Evolutionary conservation across 805 yeast species (phyloP), one percentile per base, ranked within the genome.

Genomic region (Zygosaccharomyces bisporus): DNA sequence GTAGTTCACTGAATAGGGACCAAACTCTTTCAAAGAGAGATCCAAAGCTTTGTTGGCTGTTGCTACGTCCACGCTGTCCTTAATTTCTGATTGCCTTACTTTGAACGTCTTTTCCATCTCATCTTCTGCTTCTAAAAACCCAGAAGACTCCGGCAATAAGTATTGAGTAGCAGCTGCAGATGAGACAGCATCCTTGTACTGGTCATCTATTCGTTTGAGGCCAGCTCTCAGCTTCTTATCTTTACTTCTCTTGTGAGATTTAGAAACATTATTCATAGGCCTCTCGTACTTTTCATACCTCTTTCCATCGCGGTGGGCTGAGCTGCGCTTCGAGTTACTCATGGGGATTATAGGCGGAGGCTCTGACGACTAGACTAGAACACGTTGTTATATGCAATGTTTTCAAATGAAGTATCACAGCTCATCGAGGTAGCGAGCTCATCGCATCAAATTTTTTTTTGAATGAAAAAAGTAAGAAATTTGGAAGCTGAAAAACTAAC

Each of bases 41-140:
- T 85, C 83, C 56, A 93, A 80, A 41, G 80, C 76, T 63, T 91
- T 93, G 50, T 75, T 77, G 12, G 82, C 78, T 0, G 96, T 87
- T 3, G 82, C 66, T 25, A 74, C 71, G 64, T 91, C 98, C 3
- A 93, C 96, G 9, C 77, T 80, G 23, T 76, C 74, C 19, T 69
- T 75, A 29, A 93, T 82, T 41, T 91, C 96, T 10, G 76, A 75
- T 63, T 93, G 99, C 25, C 73, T 77, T 54, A 86, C 86, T 65
- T 85, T 86, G 69, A 71, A 87, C 0, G 99, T 93, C 63, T 80
- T 82, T 67, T 93, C 99, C 90, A 91, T 81, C 44, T 74, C 79
- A n/a, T 83, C 83, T 58, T 93, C 99, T 4, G 96, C 88, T 64
- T 93, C 99, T 50, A 93, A 64, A 57, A 73, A 84, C 36, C 99